Conservation (phyloP, 2,329 filamentous ascomycete species). For the Botrytis sinoallii region DNA sequence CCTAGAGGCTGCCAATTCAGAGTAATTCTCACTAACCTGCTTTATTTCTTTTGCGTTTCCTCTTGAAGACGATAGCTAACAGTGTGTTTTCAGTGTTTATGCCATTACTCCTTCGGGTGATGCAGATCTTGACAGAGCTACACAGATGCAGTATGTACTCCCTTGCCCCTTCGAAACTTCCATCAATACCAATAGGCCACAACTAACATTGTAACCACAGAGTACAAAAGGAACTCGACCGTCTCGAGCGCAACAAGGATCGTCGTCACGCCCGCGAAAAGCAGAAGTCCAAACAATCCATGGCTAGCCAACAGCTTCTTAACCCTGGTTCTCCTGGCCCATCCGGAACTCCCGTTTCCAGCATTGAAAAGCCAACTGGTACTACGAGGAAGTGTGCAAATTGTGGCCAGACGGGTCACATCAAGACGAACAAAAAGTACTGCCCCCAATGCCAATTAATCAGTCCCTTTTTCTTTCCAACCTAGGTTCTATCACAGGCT, state of each 20-base stretch:
- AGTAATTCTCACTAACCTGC: constrained; percentile 46
- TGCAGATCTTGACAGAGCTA: constrained; percentile 60
- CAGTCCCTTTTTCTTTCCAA: constrained; percentile 14
- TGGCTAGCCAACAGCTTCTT: constrained; percentile 25
- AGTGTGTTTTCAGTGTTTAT: constrained; percentile 47
- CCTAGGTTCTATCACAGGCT: constrained; percentile 6
- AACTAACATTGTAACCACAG: constrained; percentile 40
- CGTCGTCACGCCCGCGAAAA: constrained; percentile 87
- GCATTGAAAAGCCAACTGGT: constrained; percentile 53
- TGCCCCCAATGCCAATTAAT: constrained; percentile 23
- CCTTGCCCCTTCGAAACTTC: not conserved
- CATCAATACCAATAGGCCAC: not conserved
- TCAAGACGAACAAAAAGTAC: constrained; percentile 99
- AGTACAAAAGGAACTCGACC: constrained; percentile 71
- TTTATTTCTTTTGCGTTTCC: not conserved
- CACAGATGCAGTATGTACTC: constrained; percentile 51
- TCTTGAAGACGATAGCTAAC: constrained; percentile 23
- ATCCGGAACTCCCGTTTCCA: constrained; percentile 42
- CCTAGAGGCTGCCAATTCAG: constrained; percentile 50
- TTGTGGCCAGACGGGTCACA: constrained; percentile 93
- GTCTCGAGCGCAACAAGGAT: constrained; percentile 88
- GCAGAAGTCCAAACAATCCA: constrained; percentile 61
- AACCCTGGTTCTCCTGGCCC: constrained; percentile 44
- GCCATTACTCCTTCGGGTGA: constrained; percentile 64
- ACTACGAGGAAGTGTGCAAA: constrained; percentile 95